Evolutionary conservation across 108 stramenopile species (phyloP).

Genomic region (Nitzschia sp.): DNA sequence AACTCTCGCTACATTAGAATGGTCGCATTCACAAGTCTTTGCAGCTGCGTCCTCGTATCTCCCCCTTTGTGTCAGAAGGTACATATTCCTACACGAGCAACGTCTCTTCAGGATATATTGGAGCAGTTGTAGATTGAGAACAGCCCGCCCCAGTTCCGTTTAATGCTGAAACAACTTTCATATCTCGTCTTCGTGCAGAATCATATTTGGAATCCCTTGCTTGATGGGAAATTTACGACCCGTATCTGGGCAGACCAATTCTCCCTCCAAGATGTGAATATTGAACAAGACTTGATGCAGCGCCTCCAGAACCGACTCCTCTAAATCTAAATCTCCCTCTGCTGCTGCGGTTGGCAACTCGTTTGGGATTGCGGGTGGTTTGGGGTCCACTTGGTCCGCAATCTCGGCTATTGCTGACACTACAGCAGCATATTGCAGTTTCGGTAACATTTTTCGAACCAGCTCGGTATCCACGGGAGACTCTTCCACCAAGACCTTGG

Average conservation of each 20-base stretch:
- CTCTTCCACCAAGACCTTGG: constrained; percentile 57
- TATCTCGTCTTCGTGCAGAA: constrained; percentile 97
- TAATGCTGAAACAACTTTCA: constrained; percentile 32
- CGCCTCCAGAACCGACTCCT: constrained; percentile 40
- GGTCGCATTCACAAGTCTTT: too few species aligned
- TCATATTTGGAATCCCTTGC: constrained; percentile 96
- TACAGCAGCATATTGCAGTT: constrained; percentile 69
- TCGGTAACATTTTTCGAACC: constrained; percentile 59
- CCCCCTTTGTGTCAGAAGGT: too few species aligned
- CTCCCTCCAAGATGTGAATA: constrained; percentile 88
- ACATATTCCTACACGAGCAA: too few species aligned
- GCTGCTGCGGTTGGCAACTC: constrained; percentile 24
- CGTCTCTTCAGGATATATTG: too few species aligned
- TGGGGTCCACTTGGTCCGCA: constrained; percentile 8
- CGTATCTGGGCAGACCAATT: constrained; percentile 90
- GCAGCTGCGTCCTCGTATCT: too few species aligned
- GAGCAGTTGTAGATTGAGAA: too few species aligned
- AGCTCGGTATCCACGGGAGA: constrained; percentile 64
- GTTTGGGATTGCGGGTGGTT: constrained; percentile 26
- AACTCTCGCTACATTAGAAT: too few species aligned
- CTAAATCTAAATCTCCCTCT: too few species aligned
- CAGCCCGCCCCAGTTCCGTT: too few species aligned
- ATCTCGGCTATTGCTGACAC: constrained; percentile 53
- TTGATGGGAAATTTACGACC: constrained; percentile 90
- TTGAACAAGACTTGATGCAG: constrained; percentile 81